Evolutionary conservation across 1,284 basidiomycete genomes (phyloP), one percentile per base, ranked within the genome.

Genomic region (Malassezia japonica): DNA sequence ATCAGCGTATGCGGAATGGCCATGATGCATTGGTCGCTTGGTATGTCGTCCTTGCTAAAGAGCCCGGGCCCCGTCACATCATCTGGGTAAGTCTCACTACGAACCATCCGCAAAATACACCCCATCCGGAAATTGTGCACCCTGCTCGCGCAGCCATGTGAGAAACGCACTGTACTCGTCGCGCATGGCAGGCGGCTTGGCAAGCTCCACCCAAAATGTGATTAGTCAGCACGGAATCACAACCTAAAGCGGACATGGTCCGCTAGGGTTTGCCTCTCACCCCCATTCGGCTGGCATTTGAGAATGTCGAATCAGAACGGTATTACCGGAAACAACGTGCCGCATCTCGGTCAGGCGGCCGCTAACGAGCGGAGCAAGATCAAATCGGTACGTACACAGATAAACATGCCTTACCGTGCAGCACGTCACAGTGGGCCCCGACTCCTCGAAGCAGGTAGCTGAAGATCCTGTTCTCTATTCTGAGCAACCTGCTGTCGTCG

Each of bases 401-500:
- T 21, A n/a, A 12, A n/a, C n/a, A n/a, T n/a, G n/a, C n/a, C n/a
- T n/a, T 47, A n/a, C 40, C 4, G 10, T 5, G 8, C 31, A 52
- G 51, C 51, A 54, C 32, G 37, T 54, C 27, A 48, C 46, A 16
- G 51, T 54, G 2, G 51, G 51, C 7, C 51, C 51, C 1, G 28
- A 42, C 13, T 48, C 51, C 1, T 44, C 51, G 1, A 46, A 46
- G 40, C 24, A 48, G 15, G 46, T 61, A 4, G 45, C 59, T 4
- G 24, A 59, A 37, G 41, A 52, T 16, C 38, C 56, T 10, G 27
- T 27, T 4, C 23, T 40, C 27, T 51, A 48, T 13, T 29, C 44
- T 4, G 33, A 46, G n/a, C 57, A 61, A 31, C 52, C 51, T 4
- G 46, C 46, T 7, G 51, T 54, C 3, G 51, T 54, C 2, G 51